These are phyloP conservation scores for Suillus plorans DNA, from an alignment of 768 basidiomycete genomes.

Conservation along the genomic window DNA sequence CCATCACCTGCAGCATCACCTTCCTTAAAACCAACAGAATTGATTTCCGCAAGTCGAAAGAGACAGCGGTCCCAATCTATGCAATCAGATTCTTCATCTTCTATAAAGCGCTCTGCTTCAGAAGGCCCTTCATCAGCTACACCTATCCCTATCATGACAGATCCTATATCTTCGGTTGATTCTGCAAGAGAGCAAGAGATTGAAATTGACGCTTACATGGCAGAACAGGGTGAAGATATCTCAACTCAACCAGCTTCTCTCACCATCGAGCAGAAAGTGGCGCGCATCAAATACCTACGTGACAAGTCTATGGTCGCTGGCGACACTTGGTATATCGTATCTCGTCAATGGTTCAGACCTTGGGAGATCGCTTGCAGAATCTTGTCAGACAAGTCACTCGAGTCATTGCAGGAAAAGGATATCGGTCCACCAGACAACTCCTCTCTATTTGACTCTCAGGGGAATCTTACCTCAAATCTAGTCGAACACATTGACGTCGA, in stretches of 20 bases:
- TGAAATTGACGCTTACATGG: conserved; percentile 74
- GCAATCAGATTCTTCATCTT: conserved; percentile 73
- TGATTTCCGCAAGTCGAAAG: conserved; percentile 46
- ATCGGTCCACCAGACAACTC: conserved; percentile 79
- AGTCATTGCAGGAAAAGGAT: conserved; percentile 55
- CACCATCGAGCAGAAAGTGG: conserved; percentile 42
- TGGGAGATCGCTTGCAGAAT: conserved; percentile 77
- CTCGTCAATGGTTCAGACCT: conserved; percentile 68
- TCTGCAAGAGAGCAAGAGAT: conserved; percentile 45
- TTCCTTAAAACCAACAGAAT: conserved; percentile 39
- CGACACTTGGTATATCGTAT: conserved; percentile 79
- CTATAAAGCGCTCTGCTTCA: conserved; percentile 77
- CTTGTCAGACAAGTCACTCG: conserved; percentile 61
- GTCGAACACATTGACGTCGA: conserved; percentile 70
- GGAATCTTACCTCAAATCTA: conserved; percentile 42
- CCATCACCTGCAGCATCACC: conserved; percentile 44
- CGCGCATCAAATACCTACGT: conserved; percentile 48
- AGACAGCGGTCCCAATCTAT: conserved; percentile 75
- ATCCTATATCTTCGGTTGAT: conserved; percentile 42
- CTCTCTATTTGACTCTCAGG: conserved; percentile 54
- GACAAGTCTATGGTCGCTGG: conserved; percentile 54
- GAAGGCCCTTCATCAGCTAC: conserved; percentile 55
- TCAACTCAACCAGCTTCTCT: conserved; percentile 5
- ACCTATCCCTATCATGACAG: conserved; percentile 23
- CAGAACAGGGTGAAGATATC: conserved; percentile 48